Evolutionary conservation across 108 stramenopile genomes (phyloP).

Genomic region (Tribonema minus): DNA sequence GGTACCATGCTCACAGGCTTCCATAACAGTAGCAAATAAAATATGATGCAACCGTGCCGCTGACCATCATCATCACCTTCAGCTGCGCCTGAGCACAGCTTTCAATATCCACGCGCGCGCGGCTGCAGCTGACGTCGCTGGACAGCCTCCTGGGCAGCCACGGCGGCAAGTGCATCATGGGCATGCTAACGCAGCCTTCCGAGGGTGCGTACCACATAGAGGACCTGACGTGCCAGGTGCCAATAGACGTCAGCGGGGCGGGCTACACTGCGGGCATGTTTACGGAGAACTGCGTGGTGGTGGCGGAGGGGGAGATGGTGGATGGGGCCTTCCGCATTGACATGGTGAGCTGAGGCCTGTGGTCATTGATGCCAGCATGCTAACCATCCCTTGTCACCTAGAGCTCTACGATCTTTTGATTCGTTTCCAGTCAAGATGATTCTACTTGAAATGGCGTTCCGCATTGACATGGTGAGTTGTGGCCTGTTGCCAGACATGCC

Average conservation of each 20-base stretch:
- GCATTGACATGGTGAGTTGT: slow-evolving; percentile 34
- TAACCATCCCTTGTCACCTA: no score
- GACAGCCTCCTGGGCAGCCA: neutral
- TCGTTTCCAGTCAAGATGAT: no score
- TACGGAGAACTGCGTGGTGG: slow-evolving; percentile 76
- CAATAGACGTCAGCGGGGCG: slow-evolving; percentile 42
- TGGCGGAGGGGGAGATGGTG: slow-evolving; percentile 78
- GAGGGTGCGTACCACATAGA: slow-evolving; percentile 55
- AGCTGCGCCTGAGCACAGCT: no score
- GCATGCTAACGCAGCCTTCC: slow-evolving; percentile 34
- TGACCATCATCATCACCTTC: no score
- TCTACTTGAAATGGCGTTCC: slow-evolving; percentile 70
- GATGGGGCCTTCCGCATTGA: slow-evolving; percentile 63
- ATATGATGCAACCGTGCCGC: no score
- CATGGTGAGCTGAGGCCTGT: slow-evolving; percentile 51
- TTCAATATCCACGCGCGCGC: no score
- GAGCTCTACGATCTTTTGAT: no score
- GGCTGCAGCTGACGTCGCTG: neutral
- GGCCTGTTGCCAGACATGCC: no score
- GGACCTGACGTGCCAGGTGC: slow-evolving; percentile 39
- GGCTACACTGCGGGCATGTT: slow-evolving; percentile 54
- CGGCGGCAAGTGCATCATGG: neutral
- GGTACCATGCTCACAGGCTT: no score
- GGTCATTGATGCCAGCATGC: no score
- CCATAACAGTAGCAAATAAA: no score